Base-by-base conservation (phyloP, 1,284 basidiomycete species). In the Macrocystidia cucumis region DNA sequence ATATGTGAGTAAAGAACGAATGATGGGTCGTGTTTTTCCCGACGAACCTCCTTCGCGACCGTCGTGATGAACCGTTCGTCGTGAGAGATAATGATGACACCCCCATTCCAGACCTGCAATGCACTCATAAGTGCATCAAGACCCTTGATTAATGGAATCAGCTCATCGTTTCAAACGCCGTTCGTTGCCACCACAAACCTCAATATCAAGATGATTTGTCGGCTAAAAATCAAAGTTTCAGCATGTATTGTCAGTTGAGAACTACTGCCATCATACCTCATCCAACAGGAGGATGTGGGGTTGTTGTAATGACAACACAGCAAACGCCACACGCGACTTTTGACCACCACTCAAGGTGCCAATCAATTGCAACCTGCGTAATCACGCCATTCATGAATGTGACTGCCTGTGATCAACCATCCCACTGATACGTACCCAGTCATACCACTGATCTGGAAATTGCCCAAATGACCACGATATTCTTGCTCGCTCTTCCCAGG, bases 381-480 rank as follows among this genome's bases (percentile, higher is more conserved):
- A 29, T 16, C 11, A 31, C 28, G 20, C 34, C n/a, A n/a, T 35
- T 36, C 32, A 36, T 12, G 22, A 32, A 34, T 38, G 25, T 29
- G 25, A 36, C 4, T 31, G 27, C 8, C 8, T 25, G 23, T 8
- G 8, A 25, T 25, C 23, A 25, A 25, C 23, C 8, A 25, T 8
- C 8, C 8, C 8, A 25, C 8, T 8, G 23, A 25, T 25, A 48
- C 63, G 28, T 39, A 79, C 73, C 92, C 91, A 1, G 92, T 97
- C 74, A 95, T 85, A 37, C 93, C 95, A 42, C 90, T 97, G 52
- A 98, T 96, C 48, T 97, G 95, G 65, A 98, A 98, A 40, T 92
- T 91, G n/a, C 96, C 96, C 9, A 99, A 70, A 64, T 98, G 95
- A 24, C 65, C 63, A 44, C 96, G 78, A 58, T 98, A 98, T 58